Base-by-base conservation (phyloP, 805 yeast genomes). In the Priceomyces fermenticarens region DNA sequence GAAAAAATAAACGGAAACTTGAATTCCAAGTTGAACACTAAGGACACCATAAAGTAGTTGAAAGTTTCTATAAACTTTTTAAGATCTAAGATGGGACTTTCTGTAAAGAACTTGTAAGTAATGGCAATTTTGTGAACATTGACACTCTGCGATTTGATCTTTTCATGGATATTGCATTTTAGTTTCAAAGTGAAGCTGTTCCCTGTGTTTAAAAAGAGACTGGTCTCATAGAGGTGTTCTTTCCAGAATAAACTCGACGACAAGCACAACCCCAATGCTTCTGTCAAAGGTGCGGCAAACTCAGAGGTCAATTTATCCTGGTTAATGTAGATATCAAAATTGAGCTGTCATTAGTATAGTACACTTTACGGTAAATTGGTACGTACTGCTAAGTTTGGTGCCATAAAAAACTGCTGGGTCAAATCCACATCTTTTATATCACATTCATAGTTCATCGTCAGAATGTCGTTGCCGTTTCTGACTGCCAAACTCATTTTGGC, bases 1-100 rank as follows among this genome's bases (percentile, higher is more conserved):
- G 69, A 63, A 32, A 65, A 64, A 3, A 60, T 51, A 25, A 64
- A 53, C 1, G 72, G 70, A 36, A 41, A 60, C 25, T 40, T 36
- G 31, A 36, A 38, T 42, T 65, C 72, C 5, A 62, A 42, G n/a
- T 58, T 48, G n/a, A 64, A 15, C 7, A 62, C 14, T 25, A 57
- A 39, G 4, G 63, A 53, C 1, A 50, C 30, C 10, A 60, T 35
- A 40, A 51, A 39, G 36, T 55, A 58, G 39, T 58, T 57, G 25
- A 62, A 41, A 13, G 48, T 42, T n/a, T 38, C 38, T n/a, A 46
- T 15, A 8, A 47, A 16, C 5, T 42, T 37, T 3, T 36, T 25
- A 10, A 47, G 13, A 3, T 25, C 16, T 14, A 53, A 28, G 6
- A 16, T 32, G 7, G 35, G n/a, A 7, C 31, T 30, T 11, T 32